Evolutionary conservation across 768 basidiomycete genomes (phyloP).

Genomic region (Ramaria sp.): DNA sequence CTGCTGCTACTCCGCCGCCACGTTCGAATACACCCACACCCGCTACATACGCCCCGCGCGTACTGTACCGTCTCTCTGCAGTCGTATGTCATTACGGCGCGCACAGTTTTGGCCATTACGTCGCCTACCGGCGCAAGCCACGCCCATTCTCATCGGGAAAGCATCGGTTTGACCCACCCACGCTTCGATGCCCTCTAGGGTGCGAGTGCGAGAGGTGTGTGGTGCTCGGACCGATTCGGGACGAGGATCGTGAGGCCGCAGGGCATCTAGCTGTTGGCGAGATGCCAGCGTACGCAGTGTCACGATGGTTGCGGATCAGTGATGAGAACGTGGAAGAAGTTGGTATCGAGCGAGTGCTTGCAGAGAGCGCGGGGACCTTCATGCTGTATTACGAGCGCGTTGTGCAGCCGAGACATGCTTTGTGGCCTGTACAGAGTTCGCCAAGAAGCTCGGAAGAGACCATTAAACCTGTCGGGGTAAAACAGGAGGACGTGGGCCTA

Average conservation of each 20-base stretch:
- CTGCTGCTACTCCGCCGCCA: slow-evolving; percentile 32
- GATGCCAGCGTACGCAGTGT: slow-evolving; percentile 16
- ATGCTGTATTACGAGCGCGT: slow-evolving; percentile 93
- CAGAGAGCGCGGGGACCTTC: slow-evolving; percentile 69
- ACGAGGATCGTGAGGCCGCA: slow-evolving; percentile 29
- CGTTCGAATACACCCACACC: slow-evolving; percentile 49
- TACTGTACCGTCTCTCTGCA: slow-evolving; percentile 77
- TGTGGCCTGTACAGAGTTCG: slow-evolving; percentile 21
- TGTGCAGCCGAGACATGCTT: slow-evolving; percentile 17
- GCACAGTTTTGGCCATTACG: slow-evolving; percentile 90
- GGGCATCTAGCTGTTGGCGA: slow-evolving; percentile 30
- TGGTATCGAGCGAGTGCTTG: slow-evolving; percentile 61
- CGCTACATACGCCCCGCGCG: slow-evolving; percentile 43
- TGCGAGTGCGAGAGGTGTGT: slow-evolving; percentile 39
- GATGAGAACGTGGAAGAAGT: slow-evolving; percentile 75
- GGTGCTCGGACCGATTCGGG: slow-evolving; percentile 45
- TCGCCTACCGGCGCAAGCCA: slow-evolving; percentile 83
- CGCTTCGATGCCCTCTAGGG: slow-evolving; percentile 30
- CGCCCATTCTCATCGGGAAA: slow-evolving; percentile 29
- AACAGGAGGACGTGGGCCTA: background rate
- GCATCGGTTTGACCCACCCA: slow-evolving; percentile 30
- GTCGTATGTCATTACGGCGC: slow-evolving; percentile 90
- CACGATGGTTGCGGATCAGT: slow-evolving; percentile 77
- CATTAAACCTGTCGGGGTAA: slow-evolving; percentile 31
- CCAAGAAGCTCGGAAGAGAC: slow-evolving; percentile 56